Percentiles rank a stretch among this genome's conserved stretches.
These are phyloP conservation scores for Lanmaoa pseudosensibilis DNA, from an alignment of 768 basidiomycete species.

Conservation along the genomic window DNA sequence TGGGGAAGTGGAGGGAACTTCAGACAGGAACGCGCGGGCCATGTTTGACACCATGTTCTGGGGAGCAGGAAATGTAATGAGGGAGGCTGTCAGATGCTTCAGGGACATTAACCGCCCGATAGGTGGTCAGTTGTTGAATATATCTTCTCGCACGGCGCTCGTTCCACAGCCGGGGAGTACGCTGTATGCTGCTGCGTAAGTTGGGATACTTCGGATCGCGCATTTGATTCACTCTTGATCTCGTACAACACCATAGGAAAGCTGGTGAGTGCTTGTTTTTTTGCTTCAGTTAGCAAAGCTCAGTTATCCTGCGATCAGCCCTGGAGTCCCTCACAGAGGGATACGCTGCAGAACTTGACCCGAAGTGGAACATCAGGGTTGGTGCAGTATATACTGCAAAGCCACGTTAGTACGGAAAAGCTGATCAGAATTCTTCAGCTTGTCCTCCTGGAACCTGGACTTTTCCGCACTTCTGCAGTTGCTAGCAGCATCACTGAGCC, in stretches of 20 bases:
- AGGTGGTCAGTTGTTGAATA: conserved; percentile 37
- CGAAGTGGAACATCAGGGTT: conserved; percentile 39
- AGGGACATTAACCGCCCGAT: conserved; percentile 37
- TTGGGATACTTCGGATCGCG: not conserved
- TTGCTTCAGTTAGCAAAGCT: not conserved
- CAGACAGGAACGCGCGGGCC: conserved; percentile 78
- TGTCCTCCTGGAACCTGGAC: conserved; percentile 22
- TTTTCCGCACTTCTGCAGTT: conserved; percentile 24
- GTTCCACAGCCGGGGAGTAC: conserved; percentile 15
- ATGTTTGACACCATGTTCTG: conserved; percentile 41
- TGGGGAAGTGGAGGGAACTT: conserved; percentile 73
- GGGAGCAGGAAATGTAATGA: conserved; percentile 34
- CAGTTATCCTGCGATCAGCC: conserved; percentile 21
- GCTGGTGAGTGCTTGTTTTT: conserved; percentile 12
- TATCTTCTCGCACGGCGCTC: conserved; percentile 33
- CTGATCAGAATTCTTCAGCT: conserved; percentile 13
- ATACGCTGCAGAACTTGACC: conserved; percentile 34
- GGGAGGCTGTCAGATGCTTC: conserved; percentile 36
- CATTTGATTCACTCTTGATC: not conserved
- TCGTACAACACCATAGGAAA: conserved; percentile 10
- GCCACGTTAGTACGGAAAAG: not conserved
- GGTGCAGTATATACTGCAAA: not conserved
- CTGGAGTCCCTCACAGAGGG: conserved; percentile 34
- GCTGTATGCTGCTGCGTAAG: conserved; percentile 32
- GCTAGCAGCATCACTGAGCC: conserved; percentile 15